A percentile compares a stretch with the other conserved stretches of the same genome.
phyloP scores from a whole-genome alignment of 106 monocot genomes.

The Platanthera guangdongensis region DNA sequence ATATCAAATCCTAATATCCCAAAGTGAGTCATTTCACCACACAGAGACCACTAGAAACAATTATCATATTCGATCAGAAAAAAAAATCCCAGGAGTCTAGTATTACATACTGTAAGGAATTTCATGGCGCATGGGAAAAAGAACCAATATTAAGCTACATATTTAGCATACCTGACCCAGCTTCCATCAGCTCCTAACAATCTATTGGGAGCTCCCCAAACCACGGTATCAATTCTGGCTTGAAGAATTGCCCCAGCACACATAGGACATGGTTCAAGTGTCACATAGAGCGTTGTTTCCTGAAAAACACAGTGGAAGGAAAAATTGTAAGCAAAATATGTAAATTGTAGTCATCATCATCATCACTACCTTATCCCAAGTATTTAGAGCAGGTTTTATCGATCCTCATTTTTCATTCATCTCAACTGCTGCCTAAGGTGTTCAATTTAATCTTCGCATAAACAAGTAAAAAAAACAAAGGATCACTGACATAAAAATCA shows the following conservation, averaged over 20 bases:
- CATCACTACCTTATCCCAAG: too few relatives aligned
- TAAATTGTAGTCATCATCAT: too few relatives aligned
- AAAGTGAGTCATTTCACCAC: too few relatives aligned
- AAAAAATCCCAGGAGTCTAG: too few relatives aligned
- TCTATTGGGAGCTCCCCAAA: constrained; percentile 97
- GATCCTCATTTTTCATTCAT: too few relatives aligned
- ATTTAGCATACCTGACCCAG: constrained; percentile 62
- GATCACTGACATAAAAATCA: neutral
- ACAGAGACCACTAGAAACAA: too few relatives aligned
- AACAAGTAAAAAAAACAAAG: neutral
- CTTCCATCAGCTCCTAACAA: constrained; percentile 96
- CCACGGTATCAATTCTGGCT: constrained; percentile 80
- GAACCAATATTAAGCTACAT: neutral
- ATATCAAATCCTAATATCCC: too few relatives aligned
- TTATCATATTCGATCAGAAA: neutral
- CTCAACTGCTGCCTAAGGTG: too few relatives aligned
- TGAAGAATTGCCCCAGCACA: constrained; percentile 98
- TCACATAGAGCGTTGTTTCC: constrained; percentile 94
- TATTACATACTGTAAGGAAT: too few relatives aligned
- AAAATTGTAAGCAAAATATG: neutral
- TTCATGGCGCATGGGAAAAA: neutral
- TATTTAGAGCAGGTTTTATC: too few relatives aligned
- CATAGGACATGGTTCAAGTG: constrained; percentile 94
- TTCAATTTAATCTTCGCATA: too few relatives aligned
- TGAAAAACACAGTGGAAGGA: constrained; percentile 18